Evolutionary conservation across 2,329 filamentous ascomycete genomes (phyloP).

Genomic region (Colletotrichum brevisporum): DNA sequence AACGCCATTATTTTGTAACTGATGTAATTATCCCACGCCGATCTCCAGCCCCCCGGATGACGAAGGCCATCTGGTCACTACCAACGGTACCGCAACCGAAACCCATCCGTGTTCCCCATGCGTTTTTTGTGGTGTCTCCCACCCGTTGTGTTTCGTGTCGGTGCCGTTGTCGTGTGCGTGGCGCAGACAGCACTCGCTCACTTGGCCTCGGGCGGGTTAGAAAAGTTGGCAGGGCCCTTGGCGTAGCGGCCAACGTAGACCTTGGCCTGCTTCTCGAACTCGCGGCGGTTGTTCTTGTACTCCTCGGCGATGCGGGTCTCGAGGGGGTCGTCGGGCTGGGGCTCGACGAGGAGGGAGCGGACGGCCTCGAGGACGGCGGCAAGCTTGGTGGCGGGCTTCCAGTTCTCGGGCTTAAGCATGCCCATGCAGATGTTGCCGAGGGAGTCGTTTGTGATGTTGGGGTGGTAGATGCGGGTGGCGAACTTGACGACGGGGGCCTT

Average conservation of each 20-base stretch:
- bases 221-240: conserved; percentile 56
- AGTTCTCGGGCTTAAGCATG: conserved; percentile 86
- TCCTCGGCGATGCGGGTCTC: conserved; percentile 90
- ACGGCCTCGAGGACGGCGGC: conserved; percentile 83
- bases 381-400: conserved; percentile 90
- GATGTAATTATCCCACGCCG: neutral
- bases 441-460: conserved; percentile 91
- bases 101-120: no score
- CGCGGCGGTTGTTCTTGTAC: conserved; percentile 76
- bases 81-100: no score
- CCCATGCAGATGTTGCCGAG: conserved; percentile 88
- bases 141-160: neutral
- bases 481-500: conserved; percentile 87
- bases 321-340: conserved; percentile 90
- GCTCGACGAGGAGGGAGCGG: conserved; percentile 80
- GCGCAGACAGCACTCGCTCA: neutral
- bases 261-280: conserved; percentile 82
- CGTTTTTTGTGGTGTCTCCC: no score
- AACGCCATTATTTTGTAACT: conserved; percentile 10
- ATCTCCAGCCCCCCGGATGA: no score
- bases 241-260: conserved; percentile 84
- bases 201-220: conserved; percentile 27
- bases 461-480: conserved; percentile 93
- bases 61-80: no score
- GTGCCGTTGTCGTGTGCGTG: neutral